Evolutionary conservation across 108 stramenopile genomes (phyloP).

Genomic region (Cyclotella kingstonii): DNA sequence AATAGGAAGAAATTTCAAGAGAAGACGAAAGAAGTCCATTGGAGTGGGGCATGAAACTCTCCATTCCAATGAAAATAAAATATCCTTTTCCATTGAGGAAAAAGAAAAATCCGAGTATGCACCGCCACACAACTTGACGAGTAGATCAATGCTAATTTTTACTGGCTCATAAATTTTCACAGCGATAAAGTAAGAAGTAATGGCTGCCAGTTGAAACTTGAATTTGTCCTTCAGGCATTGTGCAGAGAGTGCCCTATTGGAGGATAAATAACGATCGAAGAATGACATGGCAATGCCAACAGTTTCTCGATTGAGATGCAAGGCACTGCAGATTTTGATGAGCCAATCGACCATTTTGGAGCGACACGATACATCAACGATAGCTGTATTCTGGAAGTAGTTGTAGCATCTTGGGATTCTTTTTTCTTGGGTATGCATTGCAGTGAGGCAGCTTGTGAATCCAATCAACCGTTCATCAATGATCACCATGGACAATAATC

Average conservation of each 20-base stretch:
- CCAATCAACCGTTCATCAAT: slow-evolving; percentile 10
- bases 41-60: slow-evolving; percentile 21
- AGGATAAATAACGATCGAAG: slow-evolving; percentile 42
- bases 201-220: slow-evolving; percentile 67
- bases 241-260: slow-evolving; percentile 8
- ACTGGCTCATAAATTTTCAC: slow-evolving; percentile 76
- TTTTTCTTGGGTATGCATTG: slow-evolving; percentile 29
- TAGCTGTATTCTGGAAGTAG: slow-evolving; percentile 21
- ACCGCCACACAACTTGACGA: slow-evolving; percentile 15
- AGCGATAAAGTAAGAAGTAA: slow-evolving; percentile 65
- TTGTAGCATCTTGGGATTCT: slow-evolving; percentile 2
- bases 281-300: slow-evolving; percentile 60
- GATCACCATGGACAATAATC: too few relatives aligned
- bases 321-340: slow-evolving; percentile 22
- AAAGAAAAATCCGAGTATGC: slow-evolving; percentile 21
- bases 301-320: slow-evolving; percentile 47
- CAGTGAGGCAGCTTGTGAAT: slow-evolving; percentile 16
- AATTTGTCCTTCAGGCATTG: slow-evolving; percentile 21
- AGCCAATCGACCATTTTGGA: slow-evolving; percentile 40
- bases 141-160: slow-evolving; percentile 9
- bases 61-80: slow-evolving; percentile 20
- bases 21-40: slow-evolving; percentile 20
- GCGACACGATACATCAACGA: slow-evolving; percentile 33
- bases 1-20: slow-evolving; percentile 9
- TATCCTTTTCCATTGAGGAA: slow-evolving; percentile 22